These are phyloP conservation scores for Pyrenula massariospora DNA, from an alignment of 495 filamentous ascomycete species.

Conservation along the genomic window DNA sequence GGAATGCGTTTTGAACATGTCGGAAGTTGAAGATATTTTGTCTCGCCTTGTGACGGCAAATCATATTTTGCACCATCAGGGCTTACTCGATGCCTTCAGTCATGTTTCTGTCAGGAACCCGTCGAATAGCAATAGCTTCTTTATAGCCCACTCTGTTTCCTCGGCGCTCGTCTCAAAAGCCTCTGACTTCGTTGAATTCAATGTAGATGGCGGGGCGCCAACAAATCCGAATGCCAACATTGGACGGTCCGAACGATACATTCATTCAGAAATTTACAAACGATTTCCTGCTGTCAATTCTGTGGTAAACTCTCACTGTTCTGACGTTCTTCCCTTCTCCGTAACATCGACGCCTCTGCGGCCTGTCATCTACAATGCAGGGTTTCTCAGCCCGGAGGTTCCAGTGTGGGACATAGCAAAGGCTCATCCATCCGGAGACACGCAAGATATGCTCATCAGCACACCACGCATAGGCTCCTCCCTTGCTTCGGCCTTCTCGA, in stretches of 20 bases:
- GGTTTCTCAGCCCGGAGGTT: slow-evolving; percentile 28
- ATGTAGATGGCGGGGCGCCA: slow-evolving; percentile 23
- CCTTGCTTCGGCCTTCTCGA: slow-evolving; percentile 14
- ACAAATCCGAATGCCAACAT: slow-evolving; percentile 16
- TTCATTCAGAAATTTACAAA: slow-evolving; percentile 40
- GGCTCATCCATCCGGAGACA: slow-evolving; percentile 10
- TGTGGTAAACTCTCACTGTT: slow-evolving; percentile 35
- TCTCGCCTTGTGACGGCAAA: neutral
- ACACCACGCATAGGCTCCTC: slow-evolving; percentile 16
- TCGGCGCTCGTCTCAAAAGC: slow-evolving; percentile 28
- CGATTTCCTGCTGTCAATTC: slow-evolving; percentile 25
- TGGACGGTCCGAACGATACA: slow-evolving; percentile 33
- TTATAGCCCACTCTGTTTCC: slow-evolving; percentile 31
- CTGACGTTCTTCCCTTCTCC: slow-evolving; percentile 31
- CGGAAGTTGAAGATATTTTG: neutral
- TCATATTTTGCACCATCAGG: neutral
- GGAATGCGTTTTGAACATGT: too few relatives aligned
- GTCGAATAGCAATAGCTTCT: slow-evolving; percentile 20
- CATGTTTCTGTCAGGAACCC: slow-evolving; percentile 39
- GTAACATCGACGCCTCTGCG: slow-evolving; percentile 26
- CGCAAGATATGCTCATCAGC: slow-evolving; percentile 30
- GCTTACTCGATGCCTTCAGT: slow-evolving; percentile 38
- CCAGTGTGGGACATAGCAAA: slow-evolving; percentile 24
- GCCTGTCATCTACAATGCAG: slow-evolving; percentile 33
- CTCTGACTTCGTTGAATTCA: slow-evolving; percentile 32